Evolutionary conservation across 371 early-diverging fungal species (phyloP).

Genomic region (Rhizopus delemar): DNA sequence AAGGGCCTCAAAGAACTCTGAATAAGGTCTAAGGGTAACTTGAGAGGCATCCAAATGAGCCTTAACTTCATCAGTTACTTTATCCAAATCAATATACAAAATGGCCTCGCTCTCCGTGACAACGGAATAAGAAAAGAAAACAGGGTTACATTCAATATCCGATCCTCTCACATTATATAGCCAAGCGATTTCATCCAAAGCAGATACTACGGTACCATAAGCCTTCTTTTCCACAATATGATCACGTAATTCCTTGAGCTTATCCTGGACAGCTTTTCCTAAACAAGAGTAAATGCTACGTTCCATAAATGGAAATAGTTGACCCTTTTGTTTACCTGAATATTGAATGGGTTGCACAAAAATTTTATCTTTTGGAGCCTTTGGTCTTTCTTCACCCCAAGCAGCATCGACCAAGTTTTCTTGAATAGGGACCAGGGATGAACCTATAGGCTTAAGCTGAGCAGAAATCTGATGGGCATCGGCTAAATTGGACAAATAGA

Average conservation of each 20-base stretch:
- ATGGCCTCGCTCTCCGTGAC: conserved; percentile 69
- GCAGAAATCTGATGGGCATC: conserved; percentile 63
- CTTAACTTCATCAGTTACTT: conserved; percentile 66
- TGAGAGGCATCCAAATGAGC: conserved; percentile 45
- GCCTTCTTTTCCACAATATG: conserved; percentile 61
- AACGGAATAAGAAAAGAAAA: conserved; percentile 95
- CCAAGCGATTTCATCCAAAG: conserved; percentile 96
- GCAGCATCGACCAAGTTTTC: conserved; percentile 82
- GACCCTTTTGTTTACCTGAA: conserved; percentile 56
- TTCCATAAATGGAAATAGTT: conserved; percentile 11
- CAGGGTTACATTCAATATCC: conserved; percentile 97
- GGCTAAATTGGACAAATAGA: conserved; percentile 22
- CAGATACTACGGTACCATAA: conserved; percentile 79
- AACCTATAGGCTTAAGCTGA: conserved; percentile 55
- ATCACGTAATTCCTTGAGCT: conserved; percentile 65
- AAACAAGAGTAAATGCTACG: background rate
- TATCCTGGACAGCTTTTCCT: conserved; percentile 54
- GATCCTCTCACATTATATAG: conserved; percentile 96
- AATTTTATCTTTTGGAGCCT: conserved; percentile 64
- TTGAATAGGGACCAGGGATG: conserved; percentile 58
- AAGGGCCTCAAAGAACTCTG: conserved; percentile 76
- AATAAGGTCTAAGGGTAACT: conserved; percentile 69
- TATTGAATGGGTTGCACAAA: conserved; percentile 71
- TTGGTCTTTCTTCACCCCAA: conserved; percentile 77
- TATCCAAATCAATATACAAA: conserved; percentile 81